Percentiles rank a stretch among this genome's conserved stretches.
These are phyloP conservation scores for Helminthosporium solani DNA, from an alignment of 2,329 filamentous ascomycete species.

Conservation along the genomic window DNA sequence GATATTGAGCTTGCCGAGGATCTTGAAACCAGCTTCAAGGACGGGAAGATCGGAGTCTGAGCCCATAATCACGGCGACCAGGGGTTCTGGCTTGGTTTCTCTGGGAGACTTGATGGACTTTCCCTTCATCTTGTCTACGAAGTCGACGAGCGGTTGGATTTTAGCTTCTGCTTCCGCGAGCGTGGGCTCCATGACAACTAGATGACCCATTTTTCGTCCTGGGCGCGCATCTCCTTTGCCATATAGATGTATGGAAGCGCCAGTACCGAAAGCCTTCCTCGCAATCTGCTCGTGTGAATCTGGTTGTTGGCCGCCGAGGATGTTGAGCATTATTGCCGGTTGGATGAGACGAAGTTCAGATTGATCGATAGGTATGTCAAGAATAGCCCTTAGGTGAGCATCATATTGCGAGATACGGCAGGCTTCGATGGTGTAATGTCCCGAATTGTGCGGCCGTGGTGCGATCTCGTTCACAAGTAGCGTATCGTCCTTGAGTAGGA, in stretches of 20 bases:
- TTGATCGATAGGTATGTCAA: slow-evolving; percentile 61
- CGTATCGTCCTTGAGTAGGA: slow-evolving; percentile 70
- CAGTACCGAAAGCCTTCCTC: slow-evolving; percentile 56
- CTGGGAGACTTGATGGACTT: slow-evolving; percentile 27
- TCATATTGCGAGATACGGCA: slow-evolving; percentile 89
- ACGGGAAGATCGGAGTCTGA: slow-evolving; percentile 75
- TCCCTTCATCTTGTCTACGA: slow-evolving; percentile 58
- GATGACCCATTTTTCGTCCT: slow-evolving; percentile 91
- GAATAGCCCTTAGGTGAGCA: slow-evolving; percentile 81
- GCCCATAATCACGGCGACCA: slow-evolving; percentile 80
- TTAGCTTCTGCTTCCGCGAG: slow-evolving; percentile 68
- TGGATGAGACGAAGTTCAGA: slow-evolving; percentile 58
- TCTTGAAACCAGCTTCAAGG: slow-evolving; percentile 64
- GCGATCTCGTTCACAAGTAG: slow-evolving; percentile 86
- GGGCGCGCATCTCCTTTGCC: slow-evolving; percentile 83
- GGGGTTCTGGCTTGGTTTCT: slow-evolving; percentile 43
- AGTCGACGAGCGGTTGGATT: slow-evolving; percentile 68
- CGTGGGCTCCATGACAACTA: slow-evolving; percentile 73
- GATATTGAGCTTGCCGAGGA: slow-evolving; percentile 69
- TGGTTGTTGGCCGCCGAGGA: slow-evolving; percentile 68
- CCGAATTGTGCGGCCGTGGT: slow-evolving; percentile 83
- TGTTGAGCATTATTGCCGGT: slow-evolving; percentile 75
- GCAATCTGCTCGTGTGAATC: slow-evolving; percentile 64
- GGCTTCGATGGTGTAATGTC: slow-evolving; percentile 93
- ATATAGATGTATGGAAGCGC: slow-evolving; percentile 78